Percentiles rank a stretch among this genome's conserved stretches.
Conservation (phyloP, 768 basidiomycete species). For the Mycena rebaudengoi region DNA sequence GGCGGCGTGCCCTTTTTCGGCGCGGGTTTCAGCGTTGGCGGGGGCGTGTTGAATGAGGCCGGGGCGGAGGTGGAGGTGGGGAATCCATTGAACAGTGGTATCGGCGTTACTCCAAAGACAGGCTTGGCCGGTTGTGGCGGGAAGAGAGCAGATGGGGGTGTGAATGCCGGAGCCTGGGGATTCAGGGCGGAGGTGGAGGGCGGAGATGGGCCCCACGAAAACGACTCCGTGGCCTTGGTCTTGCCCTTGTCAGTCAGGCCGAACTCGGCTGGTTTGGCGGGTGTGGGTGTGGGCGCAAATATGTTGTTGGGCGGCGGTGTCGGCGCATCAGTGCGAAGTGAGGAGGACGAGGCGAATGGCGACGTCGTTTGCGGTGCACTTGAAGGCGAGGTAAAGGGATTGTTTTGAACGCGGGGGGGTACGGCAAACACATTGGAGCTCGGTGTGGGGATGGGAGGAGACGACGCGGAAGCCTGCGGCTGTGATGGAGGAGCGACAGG, state of each 20-base stretch:
- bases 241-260: constrained; percentile 22
- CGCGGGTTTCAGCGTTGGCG: constrained; percentile 17
- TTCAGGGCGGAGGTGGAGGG: constrained; percentile 17
- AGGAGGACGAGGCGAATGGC: constrained; percentile 35
- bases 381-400: constrained; percentile 18
- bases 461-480: constrained; percentile 27
- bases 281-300: constrained; percentile 18
- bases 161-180: constrained; percentile 22
- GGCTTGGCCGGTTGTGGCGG: constrained; percentile 19
- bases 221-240: constrained; percentile 3
- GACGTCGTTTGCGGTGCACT: constrained; percentile 12
- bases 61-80: constrained; percentile 21
- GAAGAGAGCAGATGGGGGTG: constrained; percentile 12
- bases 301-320: constrained; percentile 15
- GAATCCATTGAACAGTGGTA: constrained; percentile 23
- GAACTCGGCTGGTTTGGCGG: constrained; percentile 7
- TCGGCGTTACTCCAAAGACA: constrained; percentile 26
- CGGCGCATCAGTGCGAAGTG: constrained; percentile 14
- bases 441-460: constrained; percentile 14
- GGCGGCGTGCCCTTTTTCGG: constrained; percentile 36
- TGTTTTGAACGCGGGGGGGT: constrained; percentile 25
- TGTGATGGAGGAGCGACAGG: background rate
- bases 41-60: constrained; percentile 30
- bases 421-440: constrained; percentile 12
- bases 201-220: background rate